Base-by-base conservation (phyloP, 1,284 basidiomycete species). In the Rhodotorula sp. region DNA sequence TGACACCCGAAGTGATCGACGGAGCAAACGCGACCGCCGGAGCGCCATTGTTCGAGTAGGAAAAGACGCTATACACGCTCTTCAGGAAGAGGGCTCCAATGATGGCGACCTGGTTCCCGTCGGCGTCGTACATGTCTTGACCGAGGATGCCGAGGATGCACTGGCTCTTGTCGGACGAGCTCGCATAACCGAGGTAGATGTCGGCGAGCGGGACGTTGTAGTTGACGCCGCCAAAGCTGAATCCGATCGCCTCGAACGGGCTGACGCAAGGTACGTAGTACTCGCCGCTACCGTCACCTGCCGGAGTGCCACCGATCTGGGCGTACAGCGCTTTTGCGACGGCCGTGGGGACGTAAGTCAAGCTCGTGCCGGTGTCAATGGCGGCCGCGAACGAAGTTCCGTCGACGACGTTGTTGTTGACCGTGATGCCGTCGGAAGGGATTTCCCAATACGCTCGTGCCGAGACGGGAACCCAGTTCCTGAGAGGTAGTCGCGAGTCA, bases 341-440 rank as follows among this genome's bases (percentile, higher is more conserved):
- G 2, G 69, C 24, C 14, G 60, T 65, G 4, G 77, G 76, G 26
- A 78, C 69, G 68, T 78, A 78, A 54, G 74, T 74, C n/a, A 78
- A 65, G 7, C 72, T 73, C 51, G 77, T 78, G 59, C 77, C 77
- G 6, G 73, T 74, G 69, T 78, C 77, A 63, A 77, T 75, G 24
- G 77, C 75, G 22, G 63, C 68, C 20, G 55, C 51, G 74, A 74
- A 69, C 8, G 42, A 42, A 2, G 77, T 78, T 7, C 72, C 74
- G 29, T 58, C 48, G 18, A 78, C 67, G 44, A 77, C 55, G 22
- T 57, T 42, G 42, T 74, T 73, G 62, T 78, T 64, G 44, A 76
- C 62, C 17, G 69, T 68, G 57, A 78, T 58, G 29, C 77, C 76
- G 54, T 77, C 75, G n/a, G 62, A 63, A 1, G 60, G 22, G 49